These are phyloP conservation scores for Forsythia viridissima DNA, from an alignment of 257 asterid genomes.

Conservation along the genomic window DNA sequence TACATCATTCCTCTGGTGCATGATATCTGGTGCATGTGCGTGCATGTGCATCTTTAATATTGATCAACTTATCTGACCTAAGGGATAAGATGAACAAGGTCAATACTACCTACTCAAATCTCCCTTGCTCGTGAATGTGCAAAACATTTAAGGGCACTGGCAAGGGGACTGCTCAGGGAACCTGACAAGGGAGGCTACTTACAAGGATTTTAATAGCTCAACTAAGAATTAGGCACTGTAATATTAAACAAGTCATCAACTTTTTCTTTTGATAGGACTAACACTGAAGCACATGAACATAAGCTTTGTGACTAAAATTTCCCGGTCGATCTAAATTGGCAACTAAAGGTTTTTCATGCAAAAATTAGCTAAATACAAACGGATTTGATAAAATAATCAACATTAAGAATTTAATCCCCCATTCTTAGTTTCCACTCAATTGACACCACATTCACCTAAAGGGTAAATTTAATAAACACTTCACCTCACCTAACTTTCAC, in stretches of 20 bases:
- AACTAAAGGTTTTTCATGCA: not conserved
- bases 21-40: too few relatives aligned
- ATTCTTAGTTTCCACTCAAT: not conserved
- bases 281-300: not conserved
- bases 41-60: too few relatives aligned
- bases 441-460: not conserved
- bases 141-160: not conserved
- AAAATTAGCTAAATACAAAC: not conserved
- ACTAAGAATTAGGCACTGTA: not conserved
- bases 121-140: not conserved
- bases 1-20: too few relatives aligned
- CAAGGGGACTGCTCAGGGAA: not conserved
- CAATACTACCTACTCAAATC: not conserved
- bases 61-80: not conserved
- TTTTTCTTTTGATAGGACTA: not conserved
- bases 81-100: not conserved
- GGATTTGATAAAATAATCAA: not conserved
- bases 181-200: not conserved
- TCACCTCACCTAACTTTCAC: too few relatives aligned
- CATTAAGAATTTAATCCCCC: not conserved
- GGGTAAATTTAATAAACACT: too few relatives aligned
- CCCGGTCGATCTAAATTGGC: not conserved
- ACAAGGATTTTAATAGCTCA: not conserved
- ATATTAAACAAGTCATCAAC: not conserved
- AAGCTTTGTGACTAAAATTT: not conserved